A percentile compares a stretch with the other conserved stretches of the same genome.
Evolutionary conservation across 2,329 filamentous ascomycete species (phyloP).

Genomic region (Venturia nashicola): DNA sequence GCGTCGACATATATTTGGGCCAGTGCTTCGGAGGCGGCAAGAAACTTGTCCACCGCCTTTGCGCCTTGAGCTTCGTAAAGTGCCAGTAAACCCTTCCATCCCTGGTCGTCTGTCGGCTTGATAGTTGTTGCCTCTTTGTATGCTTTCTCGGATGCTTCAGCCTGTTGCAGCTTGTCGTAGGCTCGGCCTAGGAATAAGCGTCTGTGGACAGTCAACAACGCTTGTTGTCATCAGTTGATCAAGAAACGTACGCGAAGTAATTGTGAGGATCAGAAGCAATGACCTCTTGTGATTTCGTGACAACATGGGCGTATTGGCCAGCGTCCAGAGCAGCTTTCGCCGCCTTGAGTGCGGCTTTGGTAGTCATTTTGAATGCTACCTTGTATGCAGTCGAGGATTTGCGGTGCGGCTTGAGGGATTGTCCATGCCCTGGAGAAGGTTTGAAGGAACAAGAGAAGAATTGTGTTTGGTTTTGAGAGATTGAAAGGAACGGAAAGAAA

Average conservation of each 20-base stretch:
- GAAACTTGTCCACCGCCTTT: slow-evolving; percentile 61
- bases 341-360: slow-evolving; percentile 69
- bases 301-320: slow-evolving; percentile 66
- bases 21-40: slow-evolving; percentile 57
- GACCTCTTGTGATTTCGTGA: slow-evolving; percentile 55
- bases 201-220: slow-evolving; percentile 26
- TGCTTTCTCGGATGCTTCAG: slow-evolving; percentile 60
- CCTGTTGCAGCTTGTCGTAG: slow-evolving; percentile 60
- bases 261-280: slow-evolving; percentile 62
- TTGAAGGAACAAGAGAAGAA: not conserved
- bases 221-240: not conserved
- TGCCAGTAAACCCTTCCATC: slow-evolving; percentile 81
- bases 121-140: slow-evolving; percentile 62
- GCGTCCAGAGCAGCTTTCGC: slow-evolving; percentile 67
- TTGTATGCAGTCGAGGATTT: not conserved
- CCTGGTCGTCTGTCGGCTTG: slow-evolving; percentile 66
- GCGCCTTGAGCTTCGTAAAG: slow-evolving; percentile 69
- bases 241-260: slow-evolving; percentile 60
- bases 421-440: not conserved
- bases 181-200: slow-evolving; percentile 82
- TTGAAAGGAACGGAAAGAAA: not conserved
- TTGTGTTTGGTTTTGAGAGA: not conserved
- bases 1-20: slow-evolving; percentile 60
- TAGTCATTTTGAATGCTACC: slow-evolving; percentile 12
- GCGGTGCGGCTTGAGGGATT: slow-evolving; percentile 16